Base-by-base conservation (phyloP, 1,139 yeast species). In the Hemisphaericaspora lyxosophila region DNA sequence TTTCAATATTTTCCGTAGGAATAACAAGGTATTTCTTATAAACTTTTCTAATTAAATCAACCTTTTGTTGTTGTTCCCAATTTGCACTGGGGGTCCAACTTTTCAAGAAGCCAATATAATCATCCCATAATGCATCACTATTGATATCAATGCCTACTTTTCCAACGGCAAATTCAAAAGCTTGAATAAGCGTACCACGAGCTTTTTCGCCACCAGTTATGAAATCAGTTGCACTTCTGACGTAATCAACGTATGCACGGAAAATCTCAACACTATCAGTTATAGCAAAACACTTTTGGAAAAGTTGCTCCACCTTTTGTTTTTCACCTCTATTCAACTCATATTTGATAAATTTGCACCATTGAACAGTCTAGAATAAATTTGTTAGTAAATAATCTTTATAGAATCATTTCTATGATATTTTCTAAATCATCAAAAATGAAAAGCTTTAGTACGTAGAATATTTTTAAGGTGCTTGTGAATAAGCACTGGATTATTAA, bases 171-270 rank as follows among this genome's bases (percentile, higher is more conserved):
- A 85, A 80, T 47, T 88, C 95, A 57, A 83, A 92, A 0, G 97
- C 95, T 54, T 82, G 85, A 18, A 83, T 70, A 8, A 90, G 87
- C 3, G 77, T 74, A 6, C 82, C 77, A 45, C 96, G 73, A 1
- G 96, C 94, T 47, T 78, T 80, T 50, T 86, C 95, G 24, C 95
- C 95, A 18, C 94, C 95, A 2, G 92, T 83, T 35, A 82, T 76
- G 17, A 85, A 73, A 54, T 86, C 87, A 55, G 89, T 86, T 29
- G 81, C 83, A 44, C 92, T 72, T 46, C 92, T 78, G 31, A 87
- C 89, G 55, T 87, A 89, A 31, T 78, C 79, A 26, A 92, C 77
- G 57, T 92, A 92, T 26, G 77, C 64, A 36, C 80, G 71, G 81
- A 94, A 90, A 24, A 92, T 64, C 24, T 77, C 77, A 28, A 86